A percentile compares a stretch with the other conserved stretches of the same genome.
phyloP scores from a whole-genome alignment of 768 basidiomycete genomes.

The Podaxis sp. region DNA sequence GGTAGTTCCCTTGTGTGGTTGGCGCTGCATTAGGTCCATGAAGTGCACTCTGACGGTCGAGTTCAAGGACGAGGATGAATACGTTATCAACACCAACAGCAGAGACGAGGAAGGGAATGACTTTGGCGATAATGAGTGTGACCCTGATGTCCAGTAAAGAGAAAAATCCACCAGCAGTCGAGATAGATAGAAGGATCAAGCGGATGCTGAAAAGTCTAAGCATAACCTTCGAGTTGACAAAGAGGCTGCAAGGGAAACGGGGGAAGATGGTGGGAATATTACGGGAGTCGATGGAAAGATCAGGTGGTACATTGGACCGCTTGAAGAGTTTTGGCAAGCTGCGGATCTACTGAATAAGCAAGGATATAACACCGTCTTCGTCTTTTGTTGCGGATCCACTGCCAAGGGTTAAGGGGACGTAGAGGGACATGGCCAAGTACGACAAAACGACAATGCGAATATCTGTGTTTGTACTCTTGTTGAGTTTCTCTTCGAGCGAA shows the following conservation, averaged over 20 bases:
- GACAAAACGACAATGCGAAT: slow-evolving; percentile 90
- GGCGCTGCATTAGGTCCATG: slow-evolving; percentile 77
- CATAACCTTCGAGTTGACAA: slow-evolving; percentile 87
- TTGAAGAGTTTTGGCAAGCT: slow-evolving; percentile 65
- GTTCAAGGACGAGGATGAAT: slow-evolving; percentile 95
- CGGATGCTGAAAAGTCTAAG: slow-evolving; percentile 90
- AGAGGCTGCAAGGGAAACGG: slow-evolving; percentile 68
- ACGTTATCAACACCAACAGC: slow-evolving; percentile 99
- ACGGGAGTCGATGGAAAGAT: slow-evolving; percentile 49
- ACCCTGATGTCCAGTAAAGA: slow-evolving; percentile 87
- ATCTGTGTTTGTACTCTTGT: slow-evolving; percentile 95
- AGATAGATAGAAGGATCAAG: slow-evolving; percentile 91
- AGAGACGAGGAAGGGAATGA: slow-evolving; percentile 96
- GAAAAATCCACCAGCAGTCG: slow-evolving; percentile 93
- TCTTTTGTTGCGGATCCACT: slow-evolving; percentile 53
- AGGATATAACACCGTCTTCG: slow-evolving; percentile 58
- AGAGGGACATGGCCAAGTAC: slow-evolving; percentile 97
- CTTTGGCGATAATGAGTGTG: slow-evolving; percentile 97
- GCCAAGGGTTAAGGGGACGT: slow-evolving; percentile 88
- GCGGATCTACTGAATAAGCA: slow-evolving; percentile 57
- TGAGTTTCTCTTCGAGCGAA: slow-evolving; percentile 94
- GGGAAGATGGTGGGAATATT: slow-evolving; percentile 58
- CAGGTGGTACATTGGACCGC: slow-evolving; percentile 44
- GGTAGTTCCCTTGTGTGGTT: slow-evolving; percentile 4
- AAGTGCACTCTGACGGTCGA: slow-evolving; percentile 87